Conservation (phyloP, 768 basidiomycete genomes). For the Pleurotus sapidus region DNA sequence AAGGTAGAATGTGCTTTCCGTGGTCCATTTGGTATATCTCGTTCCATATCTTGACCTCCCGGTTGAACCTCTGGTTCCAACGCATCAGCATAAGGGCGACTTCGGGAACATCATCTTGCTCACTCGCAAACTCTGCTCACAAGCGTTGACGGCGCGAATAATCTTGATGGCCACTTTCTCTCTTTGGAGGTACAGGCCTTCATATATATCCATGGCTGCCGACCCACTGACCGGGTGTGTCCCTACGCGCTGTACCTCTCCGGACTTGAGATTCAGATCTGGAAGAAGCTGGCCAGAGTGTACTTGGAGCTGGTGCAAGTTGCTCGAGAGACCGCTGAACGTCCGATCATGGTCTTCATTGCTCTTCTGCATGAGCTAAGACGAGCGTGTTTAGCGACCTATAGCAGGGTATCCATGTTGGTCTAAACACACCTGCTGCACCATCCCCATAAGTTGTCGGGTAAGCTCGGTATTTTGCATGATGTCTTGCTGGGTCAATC, state of each 20-base stretch:
- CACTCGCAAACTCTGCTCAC: constrained; percentile 42
- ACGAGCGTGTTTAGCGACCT: not conserved
- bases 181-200: constrained; percentile 49
- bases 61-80: constrained; percentile 40
- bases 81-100: not conserved
- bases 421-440: constrained; percentile 40
- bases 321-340: constrained; percentile 43
- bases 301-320: constrained; percentile 48
- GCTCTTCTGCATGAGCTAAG: constrained; percentile 31
- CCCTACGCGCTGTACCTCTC: constrained; percentile 49
- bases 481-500: constrained; percentile 23
- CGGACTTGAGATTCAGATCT: constrained; percentile 45
- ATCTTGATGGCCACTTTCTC: constrained; percentile 59
- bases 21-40: constrained; percentile 32
- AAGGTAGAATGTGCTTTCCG: constrained; percentile 51
- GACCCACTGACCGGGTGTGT: constrained; percentile 49
- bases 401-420: not conserved
- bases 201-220: constrained; percentile 51
- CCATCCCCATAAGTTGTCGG: constrained; percentile 40
- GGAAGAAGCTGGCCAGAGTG: constrained; percentile 45
- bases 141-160: constrained; percentile 47
- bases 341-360: constrained; percentile 24
- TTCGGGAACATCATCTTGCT: constrained; percentile 8
- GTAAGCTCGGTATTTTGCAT: constrained; percentile 32
- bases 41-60: constrained; percentile 51